Base-by-base conservation (phyloP, 306 rosid genomes). In the Vicia faba region DNA sequence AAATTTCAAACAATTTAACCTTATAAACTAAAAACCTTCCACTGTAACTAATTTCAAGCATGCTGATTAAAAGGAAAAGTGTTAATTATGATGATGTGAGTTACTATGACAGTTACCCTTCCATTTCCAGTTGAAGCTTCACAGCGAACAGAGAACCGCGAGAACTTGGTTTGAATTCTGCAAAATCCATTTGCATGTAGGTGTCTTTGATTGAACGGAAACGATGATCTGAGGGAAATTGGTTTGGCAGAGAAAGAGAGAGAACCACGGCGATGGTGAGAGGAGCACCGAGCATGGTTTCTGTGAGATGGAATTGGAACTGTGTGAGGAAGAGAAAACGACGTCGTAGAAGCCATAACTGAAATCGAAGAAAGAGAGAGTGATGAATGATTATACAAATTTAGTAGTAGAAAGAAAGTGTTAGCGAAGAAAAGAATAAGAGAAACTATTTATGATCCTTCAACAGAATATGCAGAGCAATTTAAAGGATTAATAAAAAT, bases 341-440 rank as follows among this genome's bases (percentile, higher is more conserved):
- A 75, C 66, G 89, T 75, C 45, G 84, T 49, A 26, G 89, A 81
- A 29, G 87, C 85, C 97, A 93, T 93, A 11, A 5, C 2, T n/a
- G 28, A 68, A n/a, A 19, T 11, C 4, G 16, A 29, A 18, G 0
- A 28, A 5, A 39, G 19, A 16, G n/a, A 7, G 20, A 45, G 55
- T 43, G 49, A 44, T 13, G 50, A 6, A 6, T 15, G 23, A n/a
- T 46, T 11, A 48, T 8, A 48, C 23, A 20, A 20, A 16, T 48
- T 5, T 1, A 45, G 19, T 10, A 20, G 23, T n/a, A 14, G 9
- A 7, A 59, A 35, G 9, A 26, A 54, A 54, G 11, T 8, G 62
- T 55, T 64, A 36, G 68, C 55, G 39, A 72, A 41, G 83, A 18
- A 79, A 75, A 58, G 54, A 57, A 39, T 54, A 46, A 46, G 11